Evolutionary conservation across 1,139 yeast species (phyloP), one percentile per base, ranked within the genome.

Genomic region (Hansenula sp.): DNA sequence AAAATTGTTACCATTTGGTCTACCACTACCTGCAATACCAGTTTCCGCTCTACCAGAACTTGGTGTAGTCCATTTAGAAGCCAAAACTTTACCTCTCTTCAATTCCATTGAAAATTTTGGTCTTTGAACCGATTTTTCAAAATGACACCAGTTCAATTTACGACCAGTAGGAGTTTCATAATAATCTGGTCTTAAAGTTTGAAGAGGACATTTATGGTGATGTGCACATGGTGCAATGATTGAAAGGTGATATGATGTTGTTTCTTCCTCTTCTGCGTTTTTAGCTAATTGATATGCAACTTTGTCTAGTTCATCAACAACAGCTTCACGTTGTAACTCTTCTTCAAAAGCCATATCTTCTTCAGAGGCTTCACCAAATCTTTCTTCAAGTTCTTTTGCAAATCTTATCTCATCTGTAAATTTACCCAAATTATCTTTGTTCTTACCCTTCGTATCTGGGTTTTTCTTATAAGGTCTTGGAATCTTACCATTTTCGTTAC

Each of bases 141-240:
- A 90, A 38, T 85, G 78, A 57, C 97, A 89, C 71, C 90, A 88
- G 39, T 70, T 71, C 38, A 84, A 64, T 43, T 78, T 68, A 48
- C 71, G 80, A 42, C 79, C 88, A 44, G 76, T 73, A 39, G 59
- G 55, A 38, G 75, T 71, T n/a, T 81, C 77, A 53, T 82, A 83
- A 50, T 72, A 79, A 33, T 78, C 78, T 7, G 90, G 88, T 44
- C 82, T 84, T 13, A 82, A 81, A 26, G 79, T 71, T 59, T 89
- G 97, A 41, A 92, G 65, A 0, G 98, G 97, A 56, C 97, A 90
- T 51, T 70, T 75, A 24, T 82, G 77, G 54, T 89, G 97, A 59
- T 92, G 97, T 0, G 95, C 65, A 57, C 97, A 92, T 4, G 98
- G 98, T 0, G 96, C 96, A 25, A 92, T 56, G 11, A 90, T 72